These are phyloP conservation scores for Colletotrichum sp. DNA, from an alignment of 2,329 filamentous ascomycete genomes.

Conservation along the genomic window DNA sequence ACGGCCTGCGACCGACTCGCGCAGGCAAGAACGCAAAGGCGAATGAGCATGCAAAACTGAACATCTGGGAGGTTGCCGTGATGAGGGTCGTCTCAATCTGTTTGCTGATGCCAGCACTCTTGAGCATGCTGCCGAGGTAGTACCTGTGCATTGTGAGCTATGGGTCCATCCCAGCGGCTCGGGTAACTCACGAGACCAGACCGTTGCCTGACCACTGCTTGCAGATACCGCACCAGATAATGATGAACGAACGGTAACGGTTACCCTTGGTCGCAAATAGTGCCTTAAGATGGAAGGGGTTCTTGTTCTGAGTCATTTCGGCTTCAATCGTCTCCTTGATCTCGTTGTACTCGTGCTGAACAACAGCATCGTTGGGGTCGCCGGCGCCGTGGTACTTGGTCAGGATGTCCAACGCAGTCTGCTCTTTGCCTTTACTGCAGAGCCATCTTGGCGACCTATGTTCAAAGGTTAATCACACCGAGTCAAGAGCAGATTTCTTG, in stretches of 20 bases:
- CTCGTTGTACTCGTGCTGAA: conserved; percentile 57
- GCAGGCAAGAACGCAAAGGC: conserved; percentile 14
- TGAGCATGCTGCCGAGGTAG: conserved; percentile 11
- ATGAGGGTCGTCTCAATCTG: conserved; percentile 14
- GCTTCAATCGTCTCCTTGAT: conserved; percentile 38
- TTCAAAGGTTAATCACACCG: background rate
- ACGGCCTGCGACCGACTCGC: conserved; percentile 14
- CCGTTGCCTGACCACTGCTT: conserved; percentile 37
- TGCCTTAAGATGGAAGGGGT: conserved; percentile 22
- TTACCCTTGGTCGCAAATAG: conserved; percentile 34
- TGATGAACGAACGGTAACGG: conserved; percentile 39
- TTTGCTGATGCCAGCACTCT: conserved; percentile 15
- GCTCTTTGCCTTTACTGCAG: conserved; percentile 24
- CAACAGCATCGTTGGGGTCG: conserved; percentile 53
- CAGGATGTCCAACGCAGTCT: conserved; percentile 57
- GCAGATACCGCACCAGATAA: conserved; percentile 48
- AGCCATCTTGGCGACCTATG: conserved; percentile 14
- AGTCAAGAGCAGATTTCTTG: background rate
- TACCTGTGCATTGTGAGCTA: background rate
- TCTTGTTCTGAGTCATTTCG: conserved; percentile 38
- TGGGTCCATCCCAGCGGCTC: background rate
- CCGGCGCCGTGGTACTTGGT: conserved; percentile 66
- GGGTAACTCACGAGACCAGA: background rate
- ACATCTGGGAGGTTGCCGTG: conserved; percentile 20
- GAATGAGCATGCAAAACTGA: conserved; percentile 18